These are phyloP conservation scores for Daldinia childiae DNA, from an alignment of 495 filamentous ascomycete genomes.

Conservation along the genomic window DNA sequence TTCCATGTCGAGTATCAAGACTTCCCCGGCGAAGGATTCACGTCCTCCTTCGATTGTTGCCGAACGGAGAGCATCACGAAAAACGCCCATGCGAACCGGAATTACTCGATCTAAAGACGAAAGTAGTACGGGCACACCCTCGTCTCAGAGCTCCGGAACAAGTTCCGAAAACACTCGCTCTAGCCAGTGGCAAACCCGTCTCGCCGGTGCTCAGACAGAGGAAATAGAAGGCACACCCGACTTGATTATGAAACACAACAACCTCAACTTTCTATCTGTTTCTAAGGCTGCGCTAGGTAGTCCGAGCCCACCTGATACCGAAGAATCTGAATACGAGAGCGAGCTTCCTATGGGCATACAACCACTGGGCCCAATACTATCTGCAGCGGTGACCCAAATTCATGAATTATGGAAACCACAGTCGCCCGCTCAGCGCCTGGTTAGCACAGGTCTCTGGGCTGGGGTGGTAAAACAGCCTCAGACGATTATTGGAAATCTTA, in stretches of 20 bases:
- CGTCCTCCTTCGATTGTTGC: conserved; percentile 42
- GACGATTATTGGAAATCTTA: conserved; percentile 22
- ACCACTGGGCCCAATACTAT: not conserved
- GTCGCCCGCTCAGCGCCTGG: conserved; percentile 7
- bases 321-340: conserved; percentile 48
- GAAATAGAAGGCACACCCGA: conserved; percentile 55
- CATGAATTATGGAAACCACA: conserved; percentile 34
- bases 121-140: conserved; percentile 36
- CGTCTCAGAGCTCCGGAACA: conserved; percentile 36
- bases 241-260: conserved; percentile 48
- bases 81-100: conserved; percentile 41
- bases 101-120: conserved; percentile 36
- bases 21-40: conserved; percentile 44
- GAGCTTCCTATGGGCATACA: conserved; percentile 6
- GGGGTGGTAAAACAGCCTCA: conserved; percentile 12
- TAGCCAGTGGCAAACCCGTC: conserved; percentile 42
- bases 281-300: conserved; percentile 56
- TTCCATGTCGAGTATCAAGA: conserved; percentile 58
- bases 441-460: conserved; percentile 37
- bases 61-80: conserved; percentile 51
- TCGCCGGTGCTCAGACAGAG: conserved; percentile 24
- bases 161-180: conserved; percentile 45
- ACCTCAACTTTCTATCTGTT: conserved; percentile 53
- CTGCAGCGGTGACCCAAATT: not conserved
- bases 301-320: conserved; percentile 61